These are phyloP conservation scores for Mycena haematopus DNA, from an alignment of 768 basidiomycete species.

Conservation along the genomic window DNA sequence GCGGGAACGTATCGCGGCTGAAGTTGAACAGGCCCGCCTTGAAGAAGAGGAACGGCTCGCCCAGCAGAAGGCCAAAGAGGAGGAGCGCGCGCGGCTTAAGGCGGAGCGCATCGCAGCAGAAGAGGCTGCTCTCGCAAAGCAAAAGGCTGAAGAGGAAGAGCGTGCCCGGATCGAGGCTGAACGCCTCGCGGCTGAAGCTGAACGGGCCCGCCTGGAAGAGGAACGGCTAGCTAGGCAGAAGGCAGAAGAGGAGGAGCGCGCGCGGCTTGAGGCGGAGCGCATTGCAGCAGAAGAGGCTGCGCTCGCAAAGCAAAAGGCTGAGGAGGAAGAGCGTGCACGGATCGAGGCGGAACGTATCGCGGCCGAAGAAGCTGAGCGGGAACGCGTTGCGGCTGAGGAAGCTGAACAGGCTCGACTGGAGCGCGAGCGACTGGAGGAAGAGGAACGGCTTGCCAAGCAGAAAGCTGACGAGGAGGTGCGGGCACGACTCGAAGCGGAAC, in stretches of 20 bases:
- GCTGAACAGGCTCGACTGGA: neutral
- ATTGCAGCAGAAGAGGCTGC: neutral
- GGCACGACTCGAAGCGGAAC: conserved; percentile 6
- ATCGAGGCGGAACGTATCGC: neutral
- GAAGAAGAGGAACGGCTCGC: neutral
- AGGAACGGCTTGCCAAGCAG: conserved; percentile 2
- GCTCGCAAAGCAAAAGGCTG: neutral
- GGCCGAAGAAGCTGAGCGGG: conserved; percentile 9
- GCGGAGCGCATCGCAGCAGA: neutral
- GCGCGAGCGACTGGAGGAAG: conserved; percentile 1
- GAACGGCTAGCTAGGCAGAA: neutral
- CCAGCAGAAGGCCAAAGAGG: neutral
- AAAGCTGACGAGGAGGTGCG: conserved; percentile 6
- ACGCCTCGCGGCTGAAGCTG: neutral
- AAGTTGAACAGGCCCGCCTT: neutral
- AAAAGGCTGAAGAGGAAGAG: neutral
- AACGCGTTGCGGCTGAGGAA: neutral
- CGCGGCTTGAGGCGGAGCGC: neutral
- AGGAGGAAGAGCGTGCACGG: neutral
- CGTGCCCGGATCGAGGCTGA: neutral
- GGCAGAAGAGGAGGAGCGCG: neutral
- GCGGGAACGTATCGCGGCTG: neutral
- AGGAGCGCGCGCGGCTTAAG: neutral
- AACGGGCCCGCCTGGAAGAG: neutral
- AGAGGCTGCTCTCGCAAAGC: neutral